These are phyloP conservation scores for Fraxinus excelsior DNA, from an alignment of 257 asterid genomes.

Conservation along the genomic window DNA sequence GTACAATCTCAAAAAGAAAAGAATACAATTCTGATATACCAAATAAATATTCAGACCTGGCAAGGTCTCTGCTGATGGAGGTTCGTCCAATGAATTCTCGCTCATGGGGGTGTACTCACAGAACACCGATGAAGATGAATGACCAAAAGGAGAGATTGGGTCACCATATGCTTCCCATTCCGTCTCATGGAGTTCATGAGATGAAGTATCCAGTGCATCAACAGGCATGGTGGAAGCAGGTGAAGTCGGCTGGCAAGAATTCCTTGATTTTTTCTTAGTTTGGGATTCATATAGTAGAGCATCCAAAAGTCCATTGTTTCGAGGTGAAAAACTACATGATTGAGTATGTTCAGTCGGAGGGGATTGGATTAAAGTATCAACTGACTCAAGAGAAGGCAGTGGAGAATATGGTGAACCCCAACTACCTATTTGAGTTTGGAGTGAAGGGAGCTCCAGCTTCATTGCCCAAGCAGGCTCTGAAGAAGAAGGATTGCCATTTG, in stretches of 20 bases:
- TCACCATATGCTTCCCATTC: slow-evolving; percentile 55
- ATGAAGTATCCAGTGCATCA: slow-evolving; percentile 38
- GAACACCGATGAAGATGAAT: slow-evolving; percentile 54
- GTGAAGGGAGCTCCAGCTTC: slow-evolving; percentile 98
- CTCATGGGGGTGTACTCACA: slow-evolving; percentile 51
- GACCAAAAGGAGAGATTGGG: slow-evolving; percentile 48
- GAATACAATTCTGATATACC: not conserved
- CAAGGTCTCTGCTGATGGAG: slow-evolving; percentile 35
- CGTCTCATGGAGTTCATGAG: slow-evolving; percentile 38
- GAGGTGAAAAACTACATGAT: slow-evolving; percentile 46
- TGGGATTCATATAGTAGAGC: slow-evolving; percentile 61
- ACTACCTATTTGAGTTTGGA: slow-evolving; percentile 70
- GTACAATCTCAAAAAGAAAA: slow-evolving; percentile 6
- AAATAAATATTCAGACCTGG: slow-evolving; percentile 40
- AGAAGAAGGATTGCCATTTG: slow-evolving; percentile 75
- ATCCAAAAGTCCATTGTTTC: slow-evolving; percentile 71
- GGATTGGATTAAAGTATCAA: slow-evolving; percentile 57
- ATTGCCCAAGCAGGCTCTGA: slow-evolving; percentile 67
- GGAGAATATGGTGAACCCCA: slow-evolving; percentile 78
- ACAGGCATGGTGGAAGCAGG: slow-evolving; percentile 33
- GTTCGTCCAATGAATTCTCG: slow-evolving; percentile 54
- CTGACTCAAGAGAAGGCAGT: slow-evolving; percentile 61
- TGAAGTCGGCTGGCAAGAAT: slow-evolving; percentile 30
- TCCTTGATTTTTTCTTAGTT: slow-evolving; percentile 37
- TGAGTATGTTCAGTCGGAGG: slow-evolving; percentile 46